A percentile compares a stretch with the other conserved stretches of the same genome.
Conservation (phyloP, 2,329 filamentous ascomycete genomes). For the Epichloe hybrida region DNA sequence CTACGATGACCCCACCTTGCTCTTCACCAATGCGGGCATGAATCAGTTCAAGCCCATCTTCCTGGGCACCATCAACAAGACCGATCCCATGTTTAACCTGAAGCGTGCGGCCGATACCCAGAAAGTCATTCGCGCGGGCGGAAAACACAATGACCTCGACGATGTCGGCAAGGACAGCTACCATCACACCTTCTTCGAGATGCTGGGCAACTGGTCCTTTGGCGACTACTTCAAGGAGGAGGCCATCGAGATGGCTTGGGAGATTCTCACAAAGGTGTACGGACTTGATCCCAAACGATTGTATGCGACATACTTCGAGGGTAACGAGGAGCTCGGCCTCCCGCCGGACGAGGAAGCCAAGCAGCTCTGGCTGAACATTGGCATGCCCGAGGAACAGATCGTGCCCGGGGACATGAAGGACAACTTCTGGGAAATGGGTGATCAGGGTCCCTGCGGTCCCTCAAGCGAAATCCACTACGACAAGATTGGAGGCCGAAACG, state of each 20-base stretch:
- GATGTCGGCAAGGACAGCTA: slow-evolving; percentile 99
- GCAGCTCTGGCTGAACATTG: slow-evolving; percentile 71
- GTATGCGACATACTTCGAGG: slow-evolving; percentile 97
- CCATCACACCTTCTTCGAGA: slow-evolving; percentile 99
- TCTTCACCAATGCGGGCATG: slow-evolving; percentile 99
- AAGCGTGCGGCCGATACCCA: slow-evolving; percentile 92
- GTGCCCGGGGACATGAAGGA: slow-evolving; percentile 96
- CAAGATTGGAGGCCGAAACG: slow-evolving; percentile 83
- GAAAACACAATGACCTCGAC: slow-evolving; percentile 92
- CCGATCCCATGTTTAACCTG: slow-evolving; percentile 73
- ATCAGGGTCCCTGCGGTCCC: slow-evolving; percentile 91
- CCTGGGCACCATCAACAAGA: slow-evolving; percentile 79
- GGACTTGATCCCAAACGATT: slow-evolving; percentile 68
- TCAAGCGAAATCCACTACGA: slow-evolving; percentile 98
- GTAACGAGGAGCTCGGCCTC: slow-evolving; percentile 58
- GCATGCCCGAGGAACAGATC: slow-evolving; percentile 86
- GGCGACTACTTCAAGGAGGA: slow-evolving; percentile 99
- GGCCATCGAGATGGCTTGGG: slow-evolving; percentile 82
- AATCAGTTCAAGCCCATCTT: slow-evolving; percentile 99
- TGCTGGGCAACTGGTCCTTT: slow-evolving; percentile 99
- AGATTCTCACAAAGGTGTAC: slow-evolving; percentile 85
- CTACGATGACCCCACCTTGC: slow-evolving; percentile 86
- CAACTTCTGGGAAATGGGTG: slow-evolving; percentile 99
- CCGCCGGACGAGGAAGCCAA: slow-evolving; percentile 88
- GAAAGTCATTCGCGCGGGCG: slow-evolving; percentile 91